Percentiles rank a stretch among this genome's conserved stretches.
These are phyloP conservation scores for Colletotrichum higginsianum DNA, from an alignment of 2,329 filamentous ascomycete species.

Conservation along the genomic window DNA sequence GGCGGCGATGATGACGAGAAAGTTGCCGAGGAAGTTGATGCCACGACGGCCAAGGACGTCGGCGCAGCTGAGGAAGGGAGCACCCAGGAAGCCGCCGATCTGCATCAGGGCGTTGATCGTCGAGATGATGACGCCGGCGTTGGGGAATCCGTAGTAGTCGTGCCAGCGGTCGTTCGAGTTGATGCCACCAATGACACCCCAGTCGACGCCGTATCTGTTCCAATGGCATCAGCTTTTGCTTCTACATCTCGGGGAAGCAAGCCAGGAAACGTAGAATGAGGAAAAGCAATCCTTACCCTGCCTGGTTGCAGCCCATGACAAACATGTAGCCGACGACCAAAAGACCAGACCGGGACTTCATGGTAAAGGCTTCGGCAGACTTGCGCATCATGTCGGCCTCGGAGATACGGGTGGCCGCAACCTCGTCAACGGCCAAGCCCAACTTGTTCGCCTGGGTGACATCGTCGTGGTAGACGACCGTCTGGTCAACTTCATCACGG, in stretches of 20 bases:
- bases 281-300: conserved; percentile 47
- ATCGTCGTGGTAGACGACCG: conserved; percentile 47
- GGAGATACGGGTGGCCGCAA: conserved; percentile 60
- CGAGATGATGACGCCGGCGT: conserved; percentile 56
- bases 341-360: conserved; percentile 58
- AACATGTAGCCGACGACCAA: conserved; percentile 59
- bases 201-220: conserved; percentile 60
- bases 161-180: conserved; percentile 61
- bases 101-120: conserved; percentile 64
- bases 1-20: conserved; percentile 60
- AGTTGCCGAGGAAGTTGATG: conserved; percentile 62
- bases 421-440: conserved; percentile 58
- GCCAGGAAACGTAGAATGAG: not conserved
- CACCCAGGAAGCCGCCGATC: conserved; percentile 62
- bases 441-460: conserved; percentile 50
- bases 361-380: conserved; percentile 56
- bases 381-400: conserved; percentile 61
- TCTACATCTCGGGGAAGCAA: too few species aligned
- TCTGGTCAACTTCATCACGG: conserved; percentile 37
- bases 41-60: conserved; percentile 67
- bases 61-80: conserved; percentile 64
- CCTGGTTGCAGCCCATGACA: conserved; percentile 63
- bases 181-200: conserved; percentile 64
- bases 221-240: not conserved
- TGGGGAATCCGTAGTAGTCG: conserved; percentile 59